phyloP scores from a whole-genome alignment of 1,284 basidiomycete species.

The Tremellales sp. region DNA sequence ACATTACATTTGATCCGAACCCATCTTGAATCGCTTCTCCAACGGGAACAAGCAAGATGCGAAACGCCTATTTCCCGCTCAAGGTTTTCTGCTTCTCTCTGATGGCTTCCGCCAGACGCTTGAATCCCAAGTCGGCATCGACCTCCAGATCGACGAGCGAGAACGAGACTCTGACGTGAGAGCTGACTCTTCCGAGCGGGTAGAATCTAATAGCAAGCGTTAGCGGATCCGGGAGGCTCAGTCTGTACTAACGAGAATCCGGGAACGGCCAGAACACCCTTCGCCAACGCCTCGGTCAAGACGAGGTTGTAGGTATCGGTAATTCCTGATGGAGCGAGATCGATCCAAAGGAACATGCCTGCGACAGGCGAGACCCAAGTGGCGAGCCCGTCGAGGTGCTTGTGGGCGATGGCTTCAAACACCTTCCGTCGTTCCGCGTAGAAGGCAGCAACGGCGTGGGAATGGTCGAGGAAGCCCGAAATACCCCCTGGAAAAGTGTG shows the following conservation, averaged over 20 bases:
- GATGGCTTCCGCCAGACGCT: slow-evolving; percentile 63
- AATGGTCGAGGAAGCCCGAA: slow-evolving; percentile 72
- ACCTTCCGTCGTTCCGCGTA: slow-evolving; percentile 71
- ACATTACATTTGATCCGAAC: too few relatives aligned
- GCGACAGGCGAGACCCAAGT: slow-evolving; percentile 82
- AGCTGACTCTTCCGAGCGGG: slow-evolving; percentile 62
- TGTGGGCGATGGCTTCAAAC: slow-evolving; percentile 72
- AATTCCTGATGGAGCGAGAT: slow-evolving; percentile 42
- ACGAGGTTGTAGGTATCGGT: slow-evolving; percentile 73
- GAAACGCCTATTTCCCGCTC: not conserved
- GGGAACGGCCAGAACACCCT: slow-evolving; percentile 83
- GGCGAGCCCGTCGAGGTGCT: slow-evolving; percentile 69
- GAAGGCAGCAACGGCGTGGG: slow-evolving; percentile 66
- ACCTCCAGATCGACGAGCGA: slow-evolving; percentile 66
- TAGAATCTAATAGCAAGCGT: slow-evolving; percentile 54
- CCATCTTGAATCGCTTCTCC: too few relatives aligned
- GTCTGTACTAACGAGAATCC: slow-evolving; percentile 55
- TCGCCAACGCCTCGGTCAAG: slow-evolving; percentile 68
- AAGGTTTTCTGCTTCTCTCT: slow-evolving; percentile 37
- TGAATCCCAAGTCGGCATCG: slow-evolving; percentile 68
- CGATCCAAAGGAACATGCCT: slow-evolving; percentile 86
- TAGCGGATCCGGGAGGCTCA: not conserved
- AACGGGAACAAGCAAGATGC: not conserved
- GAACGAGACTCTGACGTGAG: slow-evolving; percentile 76
- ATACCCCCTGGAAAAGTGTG: slow-evolving; percentile 53